Conservation (phyloP, 371 early-diverging fungal species). For the Zancudomyces culisetae region DNA sequence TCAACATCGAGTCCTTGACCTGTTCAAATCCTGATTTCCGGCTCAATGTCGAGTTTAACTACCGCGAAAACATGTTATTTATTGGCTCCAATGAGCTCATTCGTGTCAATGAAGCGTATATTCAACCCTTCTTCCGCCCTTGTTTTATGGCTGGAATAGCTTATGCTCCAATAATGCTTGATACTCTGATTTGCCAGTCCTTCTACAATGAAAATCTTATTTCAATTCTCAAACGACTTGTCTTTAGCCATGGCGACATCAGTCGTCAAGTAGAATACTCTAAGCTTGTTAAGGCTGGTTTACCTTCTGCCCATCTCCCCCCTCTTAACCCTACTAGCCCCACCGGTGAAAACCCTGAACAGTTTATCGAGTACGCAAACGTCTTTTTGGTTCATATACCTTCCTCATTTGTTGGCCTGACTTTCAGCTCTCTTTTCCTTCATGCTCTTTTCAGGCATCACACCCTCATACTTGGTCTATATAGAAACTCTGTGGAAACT, state of each 20-base stretch:
- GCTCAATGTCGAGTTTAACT: slow-evolving; percentile 42
- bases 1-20: slow-evolving; percentile 46
- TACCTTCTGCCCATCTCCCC: slow-evolving; percentile 4
- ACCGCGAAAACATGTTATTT: slow-evolving; percentile 47
- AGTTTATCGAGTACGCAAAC: slow-evolving; percentile 3
- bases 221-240: slow-evolving; percentile 27
- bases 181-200: slow-evolving; percentile 42
- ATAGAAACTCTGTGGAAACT: slow-evolving; percentile 31
- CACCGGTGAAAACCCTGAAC: too few relatives aligned
- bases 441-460: slow-evolving; percentile 18
- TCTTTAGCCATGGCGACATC: slow-evolving; percentile 23
- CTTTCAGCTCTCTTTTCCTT: slow-evolving; percentile 23
- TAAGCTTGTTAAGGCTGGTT: slow-evolving; percentile 15
- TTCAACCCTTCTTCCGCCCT: slow-evolving; percentile 30
- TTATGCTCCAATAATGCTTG: slow-evolving; percentile 37
- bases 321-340: too few relatives aligned
- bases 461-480: slow-evolving; percentile 33
- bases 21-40: slow-evolving; percentile 24
- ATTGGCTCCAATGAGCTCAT: slow-evolving; percentile 35
- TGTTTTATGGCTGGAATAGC: slow-evolving; percentile 45
- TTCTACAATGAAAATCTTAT: slow-evolving; percentile 35
- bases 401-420: slow-evolving; percentile 12
- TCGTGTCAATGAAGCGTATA: slow-evolving; percentile 26
- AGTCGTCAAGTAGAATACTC: slow-evolving; percentile 17
- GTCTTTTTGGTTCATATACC: slow-evolving; percentile 24